Evolutionary conservation across 2,329 filamentous ascomycete species (phyloP).

Genomic region (Boeremia exigua): DNA sequence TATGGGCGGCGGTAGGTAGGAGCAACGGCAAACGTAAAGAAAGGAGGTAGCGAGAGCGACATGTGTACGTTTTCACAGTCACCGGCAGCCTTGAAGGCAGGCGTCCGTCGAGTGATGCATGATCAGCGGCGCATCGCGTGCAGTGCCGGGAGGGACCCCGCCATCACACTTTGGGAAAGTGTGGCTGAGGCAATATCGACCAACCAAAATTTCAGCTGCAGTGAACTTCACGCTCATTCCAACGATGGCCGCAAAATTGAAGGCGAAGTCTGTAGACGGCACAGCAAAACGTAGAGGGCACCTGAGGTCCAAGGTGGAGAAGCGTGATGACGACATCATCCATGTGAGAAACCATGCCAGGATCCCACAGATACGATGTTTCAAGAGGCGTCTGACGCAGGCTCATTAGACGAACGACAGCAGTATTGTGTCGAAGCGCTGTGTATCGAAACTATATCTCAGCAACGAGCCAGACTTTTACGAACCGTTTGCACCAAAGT

Average conservation of each 20-base stretch:
- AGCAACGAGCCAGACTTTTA: constrained; percentile 81
- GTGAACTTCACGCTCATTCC: constrained; percentile 5
- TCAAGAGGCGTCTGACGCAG: constrained; percentile 47
- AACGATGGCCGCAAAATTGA: constrained; percentile 19
- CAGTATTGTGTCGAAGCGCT: constrained; percentile 90
- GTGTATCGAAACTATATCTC: constrained; percentile 88
- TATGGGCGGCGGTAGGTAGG: constrained; percentile 18
- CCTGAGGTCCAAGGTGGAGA: constrained; percentile 32
- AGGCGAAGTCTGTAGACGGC: constrained; percentile 21
- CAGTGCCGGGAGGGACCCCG: constrained; percentile 32
- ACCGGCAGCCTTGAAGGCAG: constrained; percentile 16
- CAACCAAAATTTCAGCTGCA: constrained; percentile 16
- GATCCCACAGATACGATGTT: background rate
- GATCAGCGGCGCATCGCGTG: constrained; percentile 19
- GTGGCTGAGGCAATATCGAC: constrained; percentile 18
- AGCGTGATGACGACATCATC: constrained; percentile 63
- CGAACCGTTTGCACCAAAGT: constrained; percentile 84
- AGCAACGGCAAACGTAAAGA: constrained; percentile 3
- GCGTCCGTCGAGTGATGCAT: constrained; percentile 12
- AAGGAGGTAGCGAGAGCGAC: constrained; percentile 12
- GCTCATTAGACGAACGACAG: constrained; percentile 74
- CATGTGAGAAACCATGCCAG: constrained; percentile 51
- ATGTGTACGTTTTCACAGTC: constrained; percentile 19
- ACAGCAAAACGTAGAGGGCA: constrained; percentile 19
- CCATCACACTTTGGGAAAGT: constrained; percentile 12